A percentile compares a stretch with the other conserved stretches of the same genome.
Evolutionary conservation across 257 asterid genomes (phyloP).

Genomic region (Solanum pennellii): DNA sequence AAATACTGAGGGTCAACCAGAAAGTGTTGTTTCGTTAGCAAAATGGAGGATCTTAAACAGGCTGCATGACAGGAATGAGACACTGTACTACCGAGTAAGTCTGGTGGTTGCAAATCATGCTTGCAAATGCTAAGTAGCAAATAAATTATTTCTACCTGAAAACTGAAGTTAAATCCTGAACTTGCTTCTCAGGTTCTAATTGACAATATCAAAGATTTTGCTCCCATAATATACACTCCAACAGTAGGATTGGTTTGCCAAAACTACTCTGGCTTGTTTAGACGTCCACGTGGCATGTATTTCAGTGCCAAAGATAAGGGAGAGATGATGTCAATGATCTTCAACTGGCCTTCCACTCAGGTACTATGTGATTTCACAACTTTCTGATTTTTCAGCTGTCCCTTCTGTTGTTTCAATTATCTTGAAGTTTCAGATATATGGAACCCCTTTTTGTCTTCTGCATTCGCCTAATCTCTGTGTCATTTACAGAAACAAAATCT

Average conservation of each 20-base stretch:
- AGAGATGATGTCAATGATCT: conserved; percentile 99
- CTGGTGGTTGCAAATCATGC: conserved; percentile 1
- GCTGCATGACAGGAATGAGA: conserved; percentile 96
- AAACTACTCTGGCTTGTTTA: conserved; percentile 91
- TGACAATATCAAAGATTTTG: conserved; percentile 81
- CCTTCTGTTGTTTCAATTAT: not conserved
- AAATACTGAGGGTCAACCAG: conserved; percentile 73
- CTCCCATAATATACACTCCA: conserved; percentile 94
- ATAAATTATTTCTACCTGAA: conserved; percentile 6
- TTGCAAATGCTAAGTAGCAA: not conserved
- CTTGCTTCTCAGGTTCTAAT: conserved; percentile 61
- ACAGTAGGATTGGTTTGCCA: conserved; percentile 98
- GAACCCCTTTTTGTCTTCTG: not conserved
- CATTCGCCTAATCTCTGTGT: not conserved
- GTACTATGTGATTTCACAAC: conserved; percentile 24
- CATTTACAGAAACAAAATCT: not conserved
- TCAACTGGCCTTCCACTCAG: conserved; percentile 89
- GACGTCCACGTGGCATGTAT: conserved; percentile 99
- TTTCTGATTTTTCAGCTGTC: not conserved
- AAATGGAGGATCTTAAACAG: conserved; percentile 98
- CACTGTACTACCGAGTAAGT: conserved; percentile 91
- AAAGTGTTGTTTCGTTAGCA: conserved; percentile 53
- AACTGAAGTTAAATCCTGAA: conserved; percentile 2
- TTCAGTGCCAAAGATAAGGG: conserved; percentile 99
- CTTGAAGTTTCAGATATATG: not conserved